Conservation (phyloP, 768 basidiomycete species). For the Coprinopsis cinerea region DNA sequence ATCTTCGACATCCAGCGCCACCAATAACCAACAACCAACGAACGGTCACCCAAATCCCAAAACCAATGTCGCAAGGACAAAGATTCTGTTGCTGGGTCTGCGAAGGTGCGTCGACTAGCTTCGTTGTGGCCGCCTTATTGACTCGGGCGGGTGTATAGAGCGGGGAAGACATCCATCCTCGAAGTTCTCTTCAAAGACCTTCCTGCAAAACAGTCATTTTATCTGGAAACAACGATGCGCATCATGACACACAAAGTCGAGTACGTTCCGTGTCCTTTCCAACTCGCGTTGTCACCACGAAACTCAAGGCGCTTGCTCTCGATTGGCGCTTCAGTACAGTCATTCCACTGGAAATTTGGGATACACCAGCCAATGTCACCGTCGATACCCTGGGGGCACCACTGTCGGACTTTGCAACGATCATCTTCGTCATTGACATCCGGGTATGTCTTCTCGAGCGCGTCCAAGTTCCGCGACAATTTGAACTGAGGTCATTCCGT, state of each 20-base stretch:
- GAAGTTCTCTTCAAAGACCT: slow-evolving; percentile 88
- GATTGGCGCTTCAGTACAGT: slow-evolving; percentile 56
- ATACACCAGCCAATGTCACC: slow-evolving; percentile 83
- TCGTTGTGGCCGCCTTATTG: slow-evolving; percentile 3
- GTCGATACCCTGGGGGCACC: slow-evolving; percentile 72
- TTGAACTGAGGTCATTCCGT: slow-evolving; percentile 1
- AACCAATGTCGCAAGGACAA: slow-evolving; percentile 42
- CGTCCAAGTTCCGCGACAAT: background rate
- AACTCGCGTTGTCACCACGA: slow-evolving; percentile 1
- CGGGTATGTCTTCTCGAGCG: slow-evolving; percentile 48
- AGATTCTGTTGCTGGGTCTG: slow-evolving; percentile 67
- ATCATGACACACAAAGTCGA: slow-evolving; percentile 72
- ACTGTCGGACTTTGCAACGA: slow-evolving; percentile 72
- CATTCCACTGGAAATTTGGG: slow-evolving; percentile 92
- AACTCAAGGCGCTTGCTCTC: slow-evolving; percentile 7
- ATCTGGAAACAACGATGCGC: slow-evolving; percentile 81
- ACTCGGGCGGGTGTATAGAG: slow-evolving; percentile 38
- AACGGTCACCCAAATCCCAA: slow-evolving; percentile 24
- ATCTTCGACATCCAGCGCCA: background rate
- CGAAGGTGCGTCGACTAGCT: slow-evolving; percentile 42
- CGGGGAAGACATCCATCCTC: slow-evolving; percentile 88
- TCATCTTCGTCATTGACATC: slow-evolving; percentile 94
- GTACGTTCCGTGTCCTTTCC: slow-evolving; percentile 54
- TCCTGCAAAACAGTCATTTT: slow-evolving; percentile 80
- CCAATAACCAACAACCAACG: slow-evolving; percentile 15